Evolutionary conservation across 202 grass and related monocot genomes (phyloP).

Genomic region (Elaeis oleifera): DNA sequence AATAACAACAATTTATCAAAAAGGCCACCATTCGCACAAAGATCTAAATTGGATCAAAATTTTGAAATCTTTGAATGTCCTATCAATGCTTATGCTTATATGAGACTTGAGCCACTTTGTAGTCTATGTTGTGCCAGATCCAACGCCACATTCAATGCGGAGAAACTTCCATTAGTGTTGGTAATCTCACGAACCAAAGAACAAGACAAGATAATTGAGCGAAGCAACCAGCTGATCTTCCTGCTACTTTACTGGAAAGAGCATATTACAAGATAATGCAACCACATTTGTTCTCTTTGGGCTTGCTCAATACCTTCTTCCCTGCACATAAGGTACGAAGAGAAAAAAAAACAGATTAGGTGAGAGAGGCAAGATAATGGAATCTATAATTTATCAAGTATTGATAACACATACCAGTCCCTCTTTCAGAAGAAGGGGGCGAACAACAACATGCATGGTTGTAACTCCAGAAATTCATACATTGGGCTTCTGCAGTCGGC

Average conservation of each 20-base stretch:
- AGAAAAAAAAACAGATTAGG: neutral
- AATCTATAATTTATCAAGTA: constrained; percentile 1
- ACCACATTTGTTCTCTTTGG: constrained; percentile 41
- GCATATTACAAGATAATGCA: constrained; percentile 43
- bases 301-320: constrained; percentile 36
- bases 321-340: constrained; percentile 29
- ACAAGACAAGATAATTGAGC: too few species aligned
- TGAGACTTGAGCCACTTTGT: too few species aligned
- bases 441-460: constrained; percentile 58
- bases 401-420: constrained; percentile 26
- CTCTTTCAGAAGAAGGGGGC: constrained; percentile 31
- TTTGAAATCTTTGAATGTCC: too few species aligned
- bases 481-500: constrained; percentile 54
- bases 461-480: constrained; percentile 53
- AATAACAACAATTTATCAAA: too few species aligned
- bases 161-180: too few species aligned
- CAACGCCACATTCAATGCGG: too few species aligned
- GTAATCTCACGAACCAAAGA: too few species aligned
- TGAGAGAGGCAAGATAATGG: neutral
- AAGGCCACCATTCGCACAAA: too few species aligned
- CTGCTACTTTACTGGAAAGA: constrained; percentile 29
- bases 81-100: too few species aligned
- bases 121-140: too few species aligned
- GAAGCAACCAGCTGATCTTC: constrained; percentile 17
- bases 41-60: too few species aligned